These are phyloP conservation scores for Kickxella alabastrina DNA, from an alignment of 192 early-diverging fungal genomes.

Conservation along the genomic window DNA sequence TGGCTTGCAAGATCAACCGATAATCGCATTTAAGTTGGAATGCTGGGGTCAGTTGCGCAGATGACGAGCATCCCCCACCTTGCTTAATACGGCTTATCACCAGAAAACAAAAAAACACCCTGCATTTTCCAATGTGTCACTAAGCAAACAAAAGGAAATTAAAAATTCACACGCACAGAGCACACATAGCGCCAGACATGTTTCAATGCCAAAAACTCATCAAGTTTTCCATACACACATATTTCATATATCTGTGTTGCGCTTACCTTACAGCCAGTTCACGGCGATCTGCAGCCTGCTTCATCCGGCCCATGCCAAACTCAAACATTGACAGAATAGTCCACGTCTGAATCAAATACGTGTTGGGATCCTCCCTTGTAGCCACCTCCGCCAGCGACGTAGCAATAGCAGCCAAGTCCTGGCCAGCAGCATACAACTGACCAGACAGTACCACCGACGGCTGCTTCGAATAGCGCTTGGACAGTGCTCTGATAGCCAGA, in stretches of 20 bases:
- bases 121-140: background rate
- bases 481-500: constrained; percentile 50
- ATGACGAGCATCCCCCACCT: no score
- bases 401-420: constrained; percentile 51
- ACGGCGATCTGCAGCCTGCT: constrained; percentile 50
- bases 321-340: constrained; percentile 51
- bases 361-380: constrained; percentile 52
- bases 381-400: constrained; percentile 50
- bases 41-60: no score
- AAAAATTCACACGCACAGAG: no score
- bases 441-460: constrained; percentile 47
- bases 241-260: no score
- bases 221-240: no score
- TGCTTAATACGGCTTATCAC: background rate
- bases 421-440: constrained; percentile 44
- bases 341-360: constrained; percentile 53
- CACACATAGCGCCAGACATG: no score
- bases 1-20: no score
- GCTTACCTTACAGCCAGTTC: constrained; percentile 51
- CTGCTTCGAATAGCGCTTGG: constrained; percentile 52
- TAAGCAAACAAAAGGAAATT: background rate
- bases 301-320: constrained; percentile 48
- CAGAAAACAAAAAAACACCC: background rate
- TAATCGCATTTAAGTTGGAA: no score
- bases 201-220: no score